phyloP scores from a whole-genome alignment of 2,329 filamentous ascomycete genomes.

The Thielaviopsis ethacetica region DNA sequence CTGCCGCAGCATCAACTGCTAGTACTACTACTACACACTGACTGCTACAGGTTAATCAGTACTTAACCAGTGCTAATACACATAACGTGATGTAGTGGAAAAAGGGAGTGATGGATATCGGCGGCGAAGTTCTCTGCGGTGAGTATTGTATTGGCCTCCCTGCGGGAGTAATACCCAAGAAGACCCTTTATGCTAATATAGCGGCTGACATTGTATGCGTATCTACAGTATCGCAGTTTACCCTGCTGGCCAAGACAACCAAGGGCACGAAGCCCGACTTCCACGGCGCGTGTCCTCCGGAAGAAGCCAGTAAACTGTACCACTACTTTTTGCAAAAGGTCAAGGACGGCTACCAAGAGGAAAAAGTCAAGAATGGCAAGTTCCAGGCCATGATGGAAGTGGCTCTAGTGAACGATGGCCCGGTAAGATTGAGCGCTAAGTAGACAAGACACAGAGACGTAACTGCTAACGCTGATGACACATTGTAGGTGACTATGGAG shows the following conservation, averaged over 20 bases:
- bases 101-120: slow-evolving; percentile 69
- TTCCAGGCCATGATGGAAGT: slow-evolving; percentile 99
- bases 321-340: slow-evolving; percentile 69
- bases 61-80: background rate
- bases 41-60: too few relatives aligned
- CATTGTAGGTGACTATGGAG: slow-evolving; percentile 14
- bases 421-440: slow-evolving; percentile 25
- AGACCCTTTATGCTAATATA: background rate
- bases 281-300: slow-evolving; percentile 65
- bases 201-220: background rate
- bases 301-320: slow-evolving; percentile 68
- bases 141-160: slow-evolving; percentile 15
- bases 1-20: background rate
- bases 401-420: slow-evolving; percentile 72
- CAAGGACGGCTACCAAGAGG: slow-evolving; percentile 50
- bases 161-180: too few relatives aligned
- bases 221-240: slow-evolving; percentile 79
- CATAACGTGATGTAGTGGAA: slow-evolving; percentile 57
- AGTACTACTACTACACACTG: background rate
- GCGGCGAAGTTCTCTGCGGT: slow-evolving; percentile 91
- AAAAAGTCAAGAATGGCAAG: slow-evolving; percentile 80
- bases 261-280: slow-evolving; percentile 95
- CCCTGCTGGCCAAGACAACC: slow-evolving; percentile 78
- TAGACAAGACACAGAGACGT: background rate
- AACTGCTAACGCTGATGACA: background rate